Evolutionary conservation across 306 rosid species (phyloP).

Genomic region (Fragaria nilgerrensis): DNA sequence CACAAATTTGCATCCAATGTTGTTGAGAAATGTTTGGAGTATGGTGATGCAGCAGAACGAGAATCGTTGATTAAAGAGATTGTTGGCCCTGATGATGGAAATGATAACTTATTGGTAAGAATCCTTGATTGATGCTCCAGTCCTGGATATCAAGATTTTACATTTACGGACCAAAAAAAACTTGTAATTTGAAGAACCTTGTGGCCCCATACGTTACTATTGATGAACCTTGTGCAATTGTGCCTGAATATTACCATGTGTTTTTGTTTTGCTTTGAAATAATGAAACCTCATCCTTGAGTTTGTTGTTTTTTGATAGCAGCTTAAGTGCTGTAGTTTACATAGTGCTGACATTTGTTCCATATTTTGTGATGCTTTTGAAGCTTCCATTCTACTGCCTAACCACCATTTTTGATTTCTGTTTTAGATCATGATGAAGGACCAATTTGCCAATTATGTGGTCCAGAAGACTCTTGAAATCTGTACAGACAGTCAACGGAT

Average conservation of each 20-base stretch:
- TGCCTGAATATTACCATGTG: not conserved
- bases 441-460: slow-evolving; percentile 65
- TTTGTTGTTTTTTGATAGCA: not conserved
- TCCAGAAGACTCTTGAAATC: slow-evolving; percentile 65
- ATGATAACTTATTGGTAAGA: slow-evolving; percentile 44
- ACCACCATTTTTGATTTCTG: slow-evolving; percentile 9
- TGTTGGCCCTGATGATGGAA: slow-evolving; percentile 39
- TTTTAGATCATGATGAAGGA: slow-evolving; percentile 62
- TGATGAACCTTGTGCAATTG: not conserved
- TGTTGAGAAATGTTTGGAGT: slow-evolving; percentile 45
- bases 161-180: not conserved
- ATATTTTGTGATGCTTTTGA: not conserved
- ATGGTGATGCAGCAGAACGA: slow-evolving; percentile 32
- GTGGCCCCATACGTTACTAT: not conserved
- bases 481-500: slow-evolving; percentile 54
- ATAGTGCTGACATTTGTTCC: not conserved
- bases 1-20: slow-evolving; percentile 56
- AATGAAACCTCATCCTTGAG: not conserved
- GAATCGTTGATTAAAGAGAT: slow-evolving; percentile 37
- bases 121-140: not conserved
- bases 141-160: not conserved
- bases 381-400: not conserved
- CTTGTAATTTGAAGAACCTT: not conserved
- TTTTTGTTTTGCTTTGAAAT: not conserved
- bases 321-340: not conserved